A percentile compares a stretch with the other conserved stretches of the same genome.
Evolutionary conservation across 2,329 filamentous ascomycete species (phyloP).

Genomic region (Microdochium paspali): DNA sequence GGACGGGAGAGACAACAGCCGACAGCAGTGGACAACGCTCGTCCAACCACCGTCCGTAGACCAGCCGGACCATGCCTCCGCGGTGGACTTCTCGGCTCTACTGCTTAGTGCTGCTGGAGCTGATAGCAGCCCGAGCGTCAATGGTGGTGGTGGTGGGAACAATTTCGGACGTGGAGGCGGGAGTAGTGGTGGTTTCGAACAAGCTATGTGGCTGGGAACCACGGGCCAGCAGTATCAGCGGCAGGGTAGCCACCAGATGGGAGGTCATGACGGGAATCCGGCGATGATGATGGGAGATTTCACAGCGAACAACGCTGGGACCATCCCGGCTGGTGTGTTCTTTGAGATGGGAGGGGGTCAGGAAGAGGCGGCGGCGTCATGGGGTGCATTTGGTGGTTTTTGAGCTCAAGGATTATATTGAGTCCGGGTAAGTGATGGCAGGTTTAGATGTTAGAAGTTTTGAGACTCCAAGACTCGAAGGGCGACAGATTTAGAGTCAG

Average conservation of each 20-base stretch:
- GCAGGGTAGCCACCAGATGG: too few relatives aligned
- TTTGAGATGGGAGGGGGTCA: background rate
- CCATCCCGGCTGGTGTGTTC: background rate
- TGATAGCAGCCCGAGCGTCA: background rate
- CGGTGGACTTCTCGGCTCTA: background rate
- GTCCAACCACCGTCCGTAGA: background rate
- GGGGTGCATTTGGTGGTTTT: background rate
- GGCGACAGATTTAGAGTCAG: too few relatives aligned
- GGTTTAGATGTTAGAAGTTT: slow-evolving; percentile 14
- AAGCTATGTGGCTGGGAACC: too few relatives aligned
- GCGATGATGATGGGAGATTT: background rate
- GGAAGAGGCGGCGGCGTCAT: background rate
- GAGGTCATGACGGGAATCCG: too few relatives aligned
- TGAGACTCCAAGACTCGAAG: too few relatives aligned
- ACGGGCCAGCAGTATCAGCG: too few relatives aligned
- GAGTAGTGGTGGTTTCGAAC: too few relatives aligned
- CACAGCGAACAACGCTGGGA: background rate
- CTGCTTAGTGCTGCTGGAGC: background rate
- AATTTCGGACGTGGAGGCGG: background rate
- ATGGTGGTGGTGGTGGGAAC: background rate
- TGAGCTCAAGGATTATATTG: background rate
- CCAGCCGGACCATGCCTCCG: background rate
- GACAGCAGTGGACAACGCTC: background rate
- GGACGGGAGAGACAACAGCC: background rate
- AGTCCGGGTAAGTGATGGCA: too few relatives aligned